Evolutionary conservation across 805 yeast genomes (phyloP).

Genomic region (Starmerella apis): DNA sequence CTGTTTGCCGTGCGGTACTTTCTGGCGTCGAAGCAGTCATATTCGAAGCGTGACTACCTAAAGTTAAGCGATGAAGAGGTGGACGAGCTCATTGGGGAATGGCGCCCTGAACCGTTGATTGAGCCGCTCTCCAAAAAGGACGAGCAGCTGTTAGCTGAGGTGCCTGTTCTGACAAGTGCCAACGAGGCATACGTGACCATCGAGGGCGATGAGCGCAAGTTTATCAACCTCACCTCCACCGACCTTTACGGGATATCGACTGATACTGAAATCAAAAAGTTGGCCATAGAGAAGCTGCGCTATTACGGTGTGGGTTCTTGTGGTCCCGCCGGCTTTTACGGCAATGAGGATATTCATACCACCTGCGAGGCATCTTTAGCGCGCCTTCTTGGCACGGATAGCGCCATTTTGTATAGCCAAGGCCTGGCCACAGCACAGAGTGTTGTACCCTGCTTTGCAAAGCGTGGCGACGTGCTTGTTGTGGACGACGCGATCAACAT

Average conservation of each 20-base stretch:
- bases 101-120: slow-evolving; percentile 84
- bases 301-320: slow-evolving; percentile 93
- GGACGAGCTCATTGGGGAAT: slow-evolving; percentile 74
- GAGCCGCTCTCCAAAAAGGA: slow-evolving; percentile 42
- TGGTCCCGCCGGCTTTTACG: slow-evolving; percentile 97
- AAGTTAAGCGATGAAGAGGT: slow-evolving; percentile 46
- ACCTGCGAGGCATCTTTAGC: slow-evolving; percentile 68
- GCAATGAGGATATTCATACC: slow-evolving; percentile 85
- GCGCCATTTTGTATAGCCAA: slow-evolving; percentile 81
- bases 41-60: slow-evolving; percentile 60
- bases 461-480: slow-evolving; percentile 86
- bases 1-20: slow-evolving; percentile 79
- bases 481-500: slow-evolving; percentile 72
- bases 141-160: slow-evolving; percentile 40
- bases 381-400: slow-evolving; percentile 62
- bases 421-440: slow-evolving; percentile 79
- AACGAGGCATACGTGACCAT: slow-evolving; percentile 36
- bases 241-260: slow-evolving; percentile 61
- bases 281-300: slow-evolving; percentile 49
- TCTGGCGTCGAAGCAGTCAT: slow-evolving; percentile 63
- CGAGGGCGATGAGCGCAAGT: slow-evolving; percentile 23
- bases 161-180: slow-evolving; percentile 54
- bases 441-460: slow-evolving; percentile 84
- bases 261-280: slow-evolving; percentile 38
- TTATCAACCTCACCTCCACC: slow-evolving; percentile 57